Evolutionary conservation across 2,329 filamentous ascomycete species (phyloP), one percentile per base, ranked within the genome.

Genomic region (Pestalotiopsis sp.): DNA sequence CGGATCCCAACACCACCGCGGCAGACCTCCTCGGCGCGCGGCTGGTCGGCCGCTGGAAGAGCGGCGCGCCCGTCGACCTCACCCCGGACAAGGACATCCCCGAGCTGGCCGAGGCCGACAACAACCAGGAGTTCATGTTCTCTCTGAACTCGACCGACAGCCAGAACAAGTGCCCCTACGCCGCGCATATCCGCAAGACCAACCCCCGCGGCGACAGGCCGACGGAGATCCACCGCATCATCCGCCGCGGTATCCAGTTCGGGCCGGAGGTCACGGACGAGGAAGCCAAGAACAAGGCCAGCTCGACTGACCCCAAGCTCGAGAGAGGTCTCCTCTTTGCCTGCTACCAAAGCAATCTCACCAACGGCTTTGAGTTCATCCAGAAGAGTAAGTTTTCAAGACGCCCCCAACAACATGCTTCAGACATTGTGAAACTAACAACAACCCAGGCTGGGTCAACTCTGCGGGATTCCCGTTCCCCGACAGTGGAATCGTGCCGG

Each of bases 131-230:
- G 17, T 84, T 84, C 72, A 72, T 77, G 23, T 83, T 80, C 68
- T 36, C 31, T 36, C 31, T 36, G 2, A 71, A 76, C 31, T 36
- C 31, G 31, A 70, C 73, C 2, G 59, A 72, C 13, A 74, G 73
- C 11, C 78, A 81, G 59, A 74, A 78, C 1, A 75, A 77, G 23
- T 85, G 83, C 70, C 83, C 83, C 1, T 82, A 83, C 61, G 82
- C 82, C 0, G 81, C 83, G 1, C 83, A 85, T 64, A 80, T 81
- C 36, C 83, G 83, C 57, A 85, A 85, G 76, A 83, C 80, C 56
- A 82, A 83, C 57, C 83, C 83, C 0, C 76, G 83, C 20, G 76
- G 73, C 11, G 81, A 84, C 67, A 65, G 14, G 74, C 70, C 7
- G 70, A 73, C 31, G 31, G 31, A 36, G 23, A 41, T 66, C 3